These are phyloP conservation scores for Kwoniella botswanensis DNA, from an alignment of 768 basidiomycete species.

Conservation along the genomic window DNA sequence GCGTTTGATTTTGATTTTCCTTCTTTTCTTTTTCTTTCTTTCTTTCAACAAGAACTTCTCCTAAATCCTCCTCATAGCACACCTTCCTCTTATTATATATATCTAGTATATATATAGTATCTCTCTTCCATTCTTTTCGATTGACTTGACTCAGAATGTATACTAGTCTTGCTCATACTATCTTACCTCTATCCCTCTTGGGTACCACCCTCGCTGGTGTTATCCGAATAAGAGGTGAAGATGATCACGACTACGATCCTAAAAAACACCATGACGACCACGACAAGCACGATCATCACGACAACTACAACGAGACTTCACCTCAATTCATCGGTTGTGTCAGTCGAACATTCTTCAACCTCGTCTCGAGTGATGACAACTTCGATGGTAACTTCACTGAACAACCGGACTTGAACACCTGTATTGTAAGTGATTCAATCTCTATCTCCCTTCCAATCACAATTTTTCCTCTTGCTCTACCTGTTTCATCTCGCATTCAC, in stretches of 20 bases:
- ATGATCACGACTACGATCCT: constrained; percentile 6
- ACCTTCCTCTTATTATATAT: neutral
- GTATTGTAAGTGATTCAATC: constrained; percentile 9
- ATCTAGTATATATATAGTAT: neutral
- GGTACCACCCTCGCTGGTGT: constrained; percentile 15
- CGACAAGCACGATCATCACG: constrained; percentile 4
- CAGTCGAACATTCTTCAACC: constrained; percentile 22
- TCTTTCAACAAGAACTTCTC: constrained; percentile 9
- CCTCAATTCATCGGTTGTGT: constrained; percentile 23
- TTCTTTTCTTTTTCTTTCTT: constrained; percentile 14
- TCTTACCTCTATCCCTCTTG: constrained; percentile 20
- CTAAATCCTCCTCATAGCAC: neutral
- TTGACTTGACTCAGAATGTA: neutral
- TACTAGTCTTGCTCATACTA: constrained; percentile 4
- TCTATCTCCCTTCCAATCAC: neutral
- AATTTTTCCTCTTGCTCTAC: neutral
- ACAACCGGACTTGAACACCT: constrained; percentile 13
- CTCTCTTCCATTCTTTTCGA: neutral
- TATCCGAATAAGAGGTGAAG: constrained; percentile 21
- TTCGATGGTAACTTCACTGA: constrained; percentile 19
- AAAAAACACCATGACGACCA: constrained; percentile 14
- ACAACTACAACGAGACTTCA: neutral
- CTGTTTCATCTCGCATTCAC: neutral
- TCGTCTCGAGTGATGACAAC: constrained; percentile 15
- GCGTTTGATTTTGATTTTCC: constrained; percentile 8